These are phyloP conservation scores for Mortierella sp. DNA, from an alignment of 371 early-diverging fungal species.

Conservation along the genomic window DNA sequence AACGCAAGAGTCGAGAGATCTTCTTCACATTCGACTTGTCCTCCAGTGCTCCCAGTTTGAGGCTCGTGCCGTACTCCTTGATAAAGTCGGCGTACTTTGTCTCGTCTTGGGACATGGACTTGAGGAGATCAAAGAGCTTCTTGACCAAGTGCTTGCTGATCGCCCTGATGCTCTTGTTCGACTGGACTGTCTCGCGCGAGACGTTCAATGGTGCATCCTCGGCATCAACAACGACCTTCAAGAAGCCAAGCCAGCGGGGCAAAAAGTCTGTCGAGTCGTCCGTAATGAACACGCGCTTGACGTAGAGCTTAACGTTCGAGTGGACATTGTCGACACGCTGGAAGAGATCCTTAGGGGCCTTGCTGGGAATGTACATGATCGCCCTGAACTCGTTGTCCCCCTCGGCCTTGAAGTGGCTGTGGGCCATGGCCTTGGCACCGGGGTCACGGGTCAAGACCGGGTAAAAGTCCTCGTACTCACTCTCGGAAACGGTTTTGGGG, in stretches of 20 bases:
- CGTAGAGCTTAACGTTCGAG: constrained; percentile 89
- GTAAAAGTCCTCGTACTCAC: constrained; percentile 91
- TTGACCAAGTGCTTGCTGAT: constrained; percentile 88
- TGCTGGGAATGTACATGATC: constrained; percentile 86
- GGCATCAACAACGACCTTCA: constrained; percentile 90
- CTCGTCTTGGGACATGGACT: constrained; percentile 76
- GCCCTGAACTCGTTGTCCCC: constrained; percentile 89
- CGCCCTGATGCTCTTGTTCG: constrained; percentile 79
- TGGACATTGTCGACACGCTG: constrained; percentile 67
- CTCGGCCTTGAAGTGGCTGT: constrained; percentile 88
- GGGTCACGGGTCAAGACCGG: constrained; percentile 79
- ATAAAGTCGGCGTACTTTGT: constrained; percentile 81
- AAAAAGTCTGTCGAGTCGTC: constrained; percentile 84
- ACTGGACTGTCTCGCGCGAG: constrained; percentile 95
- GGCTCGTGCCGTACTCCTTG: constrained; percentile 73
- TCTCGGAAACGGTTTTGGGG: constrained; percentile 78
- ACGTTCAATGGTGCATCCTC: constrained; percentile 97
- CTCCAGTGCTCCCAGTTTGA: constrained; percentile 92
- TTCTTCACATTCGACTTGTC: constrained; percentile 76
- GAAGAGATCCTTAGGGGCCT: constrained; percentile 76
- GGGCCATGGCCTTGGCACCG: constrained; percentile 70
- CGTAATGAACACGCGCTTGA: constrained; percentile 95
- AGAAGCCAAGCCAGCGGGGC: constrained; percentile 79
- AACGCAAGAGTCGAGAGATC: constrained; percentile 85
- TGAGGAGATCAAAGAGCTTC: constrained; percentile 91